These are phyloP conservation scores for Rhododendron ferrugineum DNA, from an alignment of 148 eudicot genomes.

Conservation along the genomic window DNA sequence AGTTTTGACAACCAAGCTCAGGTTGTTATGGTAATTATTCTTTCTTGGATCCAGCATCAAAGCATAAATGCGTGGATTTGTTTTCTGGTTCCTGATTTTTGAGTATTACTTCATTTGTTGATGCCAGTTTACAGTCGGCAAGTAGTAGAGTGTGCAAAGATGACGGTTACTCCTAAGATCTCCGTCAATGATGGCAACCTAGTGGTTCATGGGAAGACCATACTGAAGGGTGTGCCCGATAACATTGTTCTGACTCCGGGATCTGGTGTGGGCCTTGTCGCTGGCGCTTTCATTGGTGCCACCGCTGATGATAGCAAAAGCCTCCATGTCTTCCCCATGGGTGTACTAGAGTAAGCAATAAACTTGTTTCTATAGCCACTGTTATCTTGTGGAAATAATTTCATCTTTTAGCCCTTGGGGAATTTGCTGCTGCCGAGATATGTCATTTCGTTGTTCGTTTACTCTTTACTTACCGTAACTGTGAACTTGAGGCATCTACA, in stretches of 20 bases:
- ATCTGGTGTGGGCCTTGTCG: constrained; percentile 47
- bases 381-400: not conserved
- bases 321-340: constrained; percentile 82
- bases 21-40: not conserved
- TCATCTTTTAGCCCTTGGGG: not conserved
- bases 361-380: not conserved
- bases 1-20: not conserved
- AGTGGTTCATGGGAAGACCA: constrained; percentile 74
- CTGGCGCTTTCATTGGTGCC: constrained; percentile 81
- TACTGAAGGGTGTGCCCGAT: constrained; percentile 70
- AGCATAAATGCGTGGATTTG: not conserved
- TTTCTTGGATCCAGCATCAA: not conserved
- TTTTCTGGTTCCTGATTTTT: not conserved
- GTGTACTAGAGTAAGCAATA: constrained; percentile 67
- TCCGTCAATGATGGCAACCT: constrained; percentile 63
- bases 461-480: not conserved
- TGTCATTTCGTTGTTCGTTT: not conserved
- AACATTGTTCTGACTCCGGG: constrained; percentile 70
- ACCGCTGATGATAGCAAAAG: constrained; percentile 54
- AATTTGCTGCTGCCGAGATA: not conserved
- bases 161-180: constrained; percentile 75
- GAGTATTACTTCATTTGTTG: not conserved
- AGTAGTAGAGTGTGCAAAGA: constrained; percentile 25
- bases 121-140: constrained; percentile 21
- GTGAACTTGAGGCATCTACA: not conserved